A percentile compares a stretch with the other conserved stretches of the same genome.
Evolutionary conservation across 2,329 filamentous ascomycete genomes (phyloP).

Genomic region (Fusarium coicis): DNA sequence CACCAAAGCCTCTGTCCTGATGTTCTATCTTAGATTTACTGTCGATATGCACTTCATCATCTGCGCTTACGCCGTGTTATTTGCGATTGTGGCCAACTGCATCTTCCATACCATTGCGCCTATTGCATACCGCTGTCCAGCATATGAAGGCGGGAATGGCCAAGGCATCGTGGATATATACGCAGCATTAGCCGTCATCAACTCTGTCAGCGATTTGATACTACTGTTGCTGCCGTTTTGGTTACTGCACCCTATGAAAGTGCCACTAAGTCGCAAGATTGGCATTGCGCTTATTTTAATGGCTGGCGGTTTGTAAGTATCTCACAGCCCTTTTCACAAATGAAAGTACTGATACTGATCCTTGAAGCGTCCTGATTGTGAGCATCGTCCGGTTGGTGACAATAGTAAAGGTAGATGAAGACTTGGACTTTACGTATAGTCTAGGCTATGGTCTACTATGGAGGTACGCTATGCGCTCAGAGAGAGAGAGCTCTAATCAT

Average conservation of each 20-base stretch:
- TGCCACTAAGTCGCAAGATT: neutral
- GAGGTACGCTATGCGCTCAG: neutral
- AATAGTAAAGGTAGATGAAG: neutral
- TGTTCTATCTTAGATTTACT: too few species aligned
- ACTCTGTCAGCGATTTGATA: neutral
- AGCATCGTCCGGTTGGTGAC: neutral
- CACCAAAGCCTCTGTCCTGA: too few species aligned
- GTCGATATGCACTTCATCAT: too few species aligned
- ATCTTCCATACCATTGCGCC: too few species aligned
- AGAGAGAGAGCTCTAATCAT: too few species aligned
- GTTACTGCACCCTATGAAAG: neutral
- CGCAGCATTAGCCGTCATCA: fast-evolving
- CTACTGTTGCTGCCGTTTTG: fast-evolving
- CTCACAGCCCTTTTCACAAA: fast-evolving
- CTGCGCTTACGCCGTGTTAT: too few species aligned
- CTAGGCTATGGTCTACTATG: neutral
- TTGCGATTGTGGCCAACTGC: too few species aligned
- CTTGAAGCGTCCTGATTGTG: neutral
- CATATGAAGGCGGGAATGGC: neutral
- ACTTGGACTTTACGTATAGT: neutral
- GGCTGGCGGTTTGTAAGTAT: neutral
- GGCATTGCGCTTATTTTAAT: neutral
- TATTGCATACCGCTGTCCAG: neutral
- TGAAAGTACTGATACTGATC: fast-evolving
- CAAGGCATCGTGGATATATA: neutral